A percentile compares a stretch with the other conserved stretches of the same genome.
Evolutionary conservation across 495 filamentous ascomycete species (phyloP).

Genomic region (Aspergillus sclerotioniger): DNA sequence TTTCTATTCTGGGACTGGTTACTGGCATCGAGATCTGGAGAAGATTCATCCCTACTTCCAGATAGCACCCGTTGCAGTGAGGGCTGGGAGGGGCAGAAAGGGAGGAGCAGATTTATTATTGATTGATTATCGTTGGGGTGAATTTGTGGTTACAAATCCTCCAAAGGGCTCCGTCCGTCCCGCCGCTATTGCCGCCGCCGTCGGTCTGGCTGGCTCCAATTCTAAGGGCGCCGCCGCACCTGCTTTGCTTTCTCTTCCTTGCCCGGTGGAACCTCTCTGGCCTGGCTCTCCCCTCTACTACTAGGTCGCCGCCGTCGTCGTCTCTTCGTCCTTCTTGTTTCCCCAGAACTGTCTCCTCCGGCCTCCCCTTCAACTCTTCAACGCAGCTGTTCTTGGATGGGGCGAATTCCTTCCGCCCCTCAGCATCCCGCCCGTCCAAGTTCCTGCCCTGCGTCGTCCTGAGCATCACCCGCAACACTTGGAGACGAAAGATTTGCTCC

Average conservation of each 20-base stretch:
- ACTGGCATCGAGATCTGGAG: too few relatives aligned
- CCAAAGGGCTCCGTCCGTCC: constrained; percentile 2
- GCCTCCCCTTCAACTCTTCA: not conserved
- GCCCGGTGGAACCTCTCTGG: constrained; percentile 16
- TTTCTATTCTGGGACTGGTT: too few relatives aligned
- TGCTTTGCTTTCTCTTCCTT: constrained; percentile 25
- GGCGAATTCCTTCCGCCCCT: constrained; percentile 19
- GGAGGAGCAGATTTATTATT: not conserved
- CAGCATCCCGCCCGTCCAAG: constrained; percentile 15
- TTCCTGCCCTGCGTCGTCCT: constrained; percentile 17
- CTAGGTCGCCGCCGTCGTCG: constrained; percentile 12
- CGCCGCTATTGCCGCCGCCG: constrained; percentile 28
- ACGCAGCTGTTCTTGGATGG: constrained; percentile 16
- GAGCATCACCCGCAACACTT: constrained; percentile 21
- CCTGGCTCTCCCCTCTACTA: constrained; percentile 9
- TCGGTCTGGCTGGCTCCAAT: constrained; percentile 21
- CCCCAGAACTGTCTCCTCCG: constrained; percentile 7
- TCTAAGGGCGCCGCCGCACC: constrained; percentile 17
- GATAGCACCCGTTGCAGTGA: too few relatives aligned
- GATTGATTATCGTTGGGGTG: too few relatives aligned
- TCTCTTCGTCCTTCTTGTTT: constrained; percentile 11
- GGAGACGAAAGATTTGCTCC: constrained; percentile 21
- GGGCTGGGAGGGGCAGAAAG: too few relatives aligned
- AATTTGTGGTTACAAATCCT: constrained; percentile 13
- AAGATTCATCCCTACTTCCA: too few relatives aligned